Evolutionary conservation across 805 yeast species (phyloP).

Genomic region (Brettanomyces bruxellensis): DNA sequence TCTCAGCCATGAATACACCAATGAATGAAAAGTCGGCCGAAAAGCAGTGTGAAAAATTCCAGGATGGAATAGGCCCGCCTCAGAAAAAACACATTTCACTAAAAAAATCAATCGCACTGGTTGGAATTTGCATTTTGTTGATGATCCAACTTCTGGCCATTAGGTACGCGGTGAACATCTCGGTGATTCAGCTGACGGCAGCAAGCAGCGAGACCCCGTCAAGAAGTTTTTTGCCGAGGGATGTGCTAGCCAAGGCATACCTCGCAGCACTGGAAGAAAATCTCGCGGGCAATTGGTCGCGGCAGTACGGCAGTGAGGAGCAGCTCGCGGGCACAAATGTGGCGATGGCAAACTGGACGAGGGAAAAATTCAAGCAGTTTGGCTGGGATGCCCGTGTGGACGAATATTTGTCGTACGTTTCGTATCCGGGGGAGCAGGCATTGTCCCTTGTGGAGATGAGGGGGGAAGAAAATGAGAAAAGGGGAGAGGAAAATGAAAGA

Average conservation of each 20-base stretch:
- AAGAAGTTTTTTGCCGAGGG: background rate
- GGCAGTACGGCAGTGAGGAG: constrained; percentile 40
- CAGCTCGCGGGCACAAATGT: constrained; percentile 51
- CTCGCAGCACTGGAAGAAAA: constrained; percentile 24
- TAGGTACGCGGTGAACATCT: background rate
- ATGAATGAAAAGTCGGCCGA: too few relatives aligned
- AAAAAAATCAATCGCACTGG: background rate
- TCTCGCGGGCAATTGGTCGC: constrained; percentile 44
- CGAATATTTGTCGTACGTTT: constrained; percentile 51
- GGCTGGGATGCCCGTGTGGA: constrained; percentile 48
- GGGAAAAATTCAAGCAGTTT: constrained; percentile 45
- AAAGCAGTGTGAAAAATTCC: too few relatives aligned
- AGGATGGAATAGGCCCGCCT: too few relatives aligned
- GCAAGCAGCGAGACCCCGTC: background rate
- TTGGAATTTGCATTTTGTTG: background rate
- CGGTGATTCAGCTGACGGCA: background rate
- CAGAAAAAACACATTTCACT: too few relatives aligned
- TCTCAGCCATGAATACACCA: too few relatives aligned
- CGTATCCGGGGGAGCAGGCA: constrained; percentile 50
- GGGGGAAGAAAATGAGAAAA: too few relatives aligned
- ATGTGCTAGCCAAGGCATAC: constrained; percentile 4
- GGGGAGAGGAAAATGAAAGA: too few relatives aligned
- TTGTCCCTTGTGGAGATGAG: constrained; percentile 27
- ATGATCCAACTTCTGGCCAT: background rate
- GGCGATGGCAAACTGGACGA: constrained; percentile 49